A percentile compares a stretch with the other conserved stretches of the same genome.
Evolutionary conservation across 345 rosid genomes (phyloP).

Genomic region (Euphorbia lathyris): DNA sequence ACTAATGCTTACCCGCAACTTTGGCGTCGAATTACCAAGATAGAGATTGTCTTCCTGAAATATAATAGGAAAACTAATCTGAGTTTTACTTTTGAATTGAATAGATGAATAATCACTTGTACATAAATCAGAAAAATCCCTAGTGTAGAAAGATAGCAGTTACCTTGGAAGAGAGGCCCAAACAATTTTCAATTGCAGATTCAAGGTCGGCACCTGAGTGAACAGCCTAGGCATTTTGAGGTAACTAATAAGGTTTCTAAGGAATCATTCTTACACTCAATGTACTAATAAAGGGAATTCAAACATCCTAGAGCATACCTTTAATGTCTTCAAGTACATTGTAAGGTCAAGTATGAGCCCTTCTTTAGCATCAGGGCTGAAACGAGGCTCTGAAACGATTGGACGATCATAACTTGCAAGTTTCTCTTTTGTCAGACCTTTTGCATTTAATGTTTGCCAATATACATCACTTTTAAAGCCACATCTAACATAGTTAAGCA

Average conservation of each 20-base stretch:
- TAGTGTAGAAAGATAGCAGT: neutral
- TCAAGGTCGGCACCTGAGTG: conserved; percentile 48
- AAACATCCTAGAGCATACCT: conserved; percentile 20
- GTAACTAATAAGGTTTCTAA: neutral
- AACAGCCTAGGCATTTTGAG: conserved; percentile 28
- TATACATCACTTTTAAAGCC: conserved; percentile 37
- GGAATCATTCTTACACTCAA: neutral
- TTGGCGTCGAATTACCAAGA: conserved; percentile 21
- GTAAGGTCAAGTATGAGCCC: conserved; percentile 41
- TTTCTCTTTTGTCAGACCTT: conserved; percentile 41
- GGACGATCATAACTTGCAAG: conserved; percentile 47
- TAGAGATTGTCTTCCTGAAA: conserved; percentile 26
- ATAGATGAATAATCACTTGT: neutral
- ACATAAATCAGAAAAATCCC: neutral
- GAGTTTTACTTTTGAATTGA: neutral
- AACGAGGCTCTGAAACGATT: conserved; percentile 40
- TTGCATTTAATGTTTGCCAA: conserved; percentile 36
- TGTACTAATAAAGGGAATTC: neutral
- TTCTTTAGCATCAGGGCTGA: conserved; percentile 31
- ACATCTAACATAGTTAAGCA: conserved; percentile 30
- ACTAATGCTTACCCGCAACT: conserved; percentile 26
- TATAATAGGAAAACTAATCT: neutral
- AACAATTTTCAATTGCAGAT: conserved; percentile 39
- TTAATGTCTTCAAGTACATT: conserved; percentile 40
- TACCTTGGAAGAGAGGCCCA: conserved; percentile 31